These are phyloP conservation scores for Epichloe aotearoae DNA, from an alignment of 2,329 filamentous ascomycete species.

Conservation along the genomic window DNA sequence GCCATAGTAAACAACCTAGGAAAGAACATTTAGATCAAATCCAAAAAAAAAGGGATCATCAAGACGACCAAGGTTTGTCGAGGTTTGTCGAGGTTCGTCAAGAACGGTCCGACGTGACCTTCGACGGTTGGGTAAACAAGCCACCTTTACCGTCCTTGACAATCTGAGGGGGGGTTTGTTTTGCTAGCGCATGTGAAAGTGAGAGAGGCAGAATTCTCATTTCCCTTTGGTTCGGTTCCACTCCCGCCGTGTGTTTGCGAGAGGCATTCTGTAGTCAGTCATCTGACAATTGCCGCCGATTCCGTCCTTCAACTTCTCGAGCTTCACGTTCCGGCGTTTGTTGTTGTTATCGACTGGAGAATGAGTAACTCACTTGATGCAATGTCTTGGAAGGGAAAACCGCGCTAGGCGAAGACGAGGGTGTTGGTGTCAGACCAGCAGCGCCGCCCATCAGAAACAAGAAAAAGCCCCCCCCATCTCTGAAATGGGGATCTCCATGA, in stretches of 20 bases:
- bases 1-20: too few relatives aligned
- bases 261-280: background rate
- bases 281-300: background rate
- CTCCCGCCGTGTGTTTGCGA: background rate
- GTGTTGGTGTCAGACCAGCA: background rate
- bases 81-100: background rate
- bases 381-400: background rate
- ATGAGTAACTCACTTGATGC: background rate
- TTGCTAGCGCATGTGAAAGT: background rate
- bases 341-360: too few relatives aligned
- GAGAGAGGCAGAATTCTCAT: too few relatives aligned
- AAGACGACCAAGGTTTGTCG: background rate
- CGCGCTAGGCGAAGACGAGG: background rate
- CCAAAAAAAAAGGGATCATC: too few relatives aligned
- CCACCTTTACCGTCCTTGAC: too few relatives aligned
- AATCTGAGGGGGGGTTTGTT: too few relatives aligned
- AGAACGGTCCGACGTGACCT: background rate
- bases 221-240: background rate
- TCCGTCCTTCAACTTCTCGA: too few relatives aligned
- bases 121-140: background rate
- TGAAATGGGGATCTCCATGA: slow-evolving; percentile 4
- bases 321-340: too few relatives aligned
- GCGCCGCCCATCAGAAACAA: too few relatives aligned
- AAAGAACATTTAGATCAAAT: too few relatives aligned
- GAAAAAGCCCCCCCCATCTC: background rate